Conservation (phyloP, 305 asterid genomes). For the Solanum hybrid region DNA sequence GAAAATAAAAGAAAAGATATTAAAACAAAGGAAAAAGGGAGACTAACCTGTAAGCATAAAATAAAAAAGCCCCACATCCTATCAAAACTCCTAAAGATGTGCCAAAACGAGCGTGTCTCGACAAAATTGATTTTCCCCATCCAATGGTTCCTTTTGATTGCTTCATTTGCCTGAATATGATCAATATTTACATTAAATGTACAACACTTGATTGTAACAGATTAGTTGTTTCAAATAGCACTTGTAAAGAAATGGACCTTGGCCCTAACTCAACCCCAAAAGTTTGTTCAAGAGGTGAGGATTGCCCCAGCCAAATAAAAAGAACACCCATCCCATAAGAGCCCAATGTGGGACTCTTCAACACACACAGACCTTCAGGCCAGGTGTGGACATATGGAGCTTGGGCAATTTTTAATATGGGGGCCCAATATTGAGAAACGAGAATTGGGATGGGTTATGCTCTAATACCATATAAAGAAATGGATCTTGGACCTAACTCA, state of each 20-base stretch:
- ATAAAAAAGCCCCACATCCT: constrained; percentile 98
- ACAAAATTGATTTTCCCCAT: constrained; percentile 86
- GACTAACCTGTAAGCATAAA: constrained; percentile 72
- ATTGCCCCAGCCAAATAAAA: not conserved
- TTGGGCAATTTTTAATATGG: too few species aligned
- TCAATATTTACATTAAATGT: constrained; percentile 10
- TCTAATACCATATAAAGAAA: not conserved
- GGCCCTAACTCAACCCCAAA: not conserved
- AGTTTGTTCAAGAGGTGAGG: not conserved
- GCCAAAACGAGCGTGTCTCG: constrained; percentile 90
- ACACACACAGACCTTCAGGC: not conserved
- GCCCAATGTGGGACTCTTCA: not conserved
- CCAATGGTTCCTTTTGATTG: constrained; percentile 55
- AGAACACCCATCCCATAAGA: not conserved
- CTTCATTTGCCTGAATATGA: constrained; percentile 41
- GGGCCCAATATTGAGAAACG: not conserved
- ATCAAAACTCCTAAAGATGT: constrained; percentile 80
- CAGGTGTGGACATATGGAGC: too few species aligned
- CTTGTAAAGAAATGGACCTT: not conserved
- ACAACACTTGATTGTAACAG: not conserved
- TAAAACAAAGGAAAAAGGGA: constrained; percentile 1
- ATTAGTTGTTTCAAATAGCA: not conserved
- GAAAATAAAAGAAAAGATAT: not conserved
- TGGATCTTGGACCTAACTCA: not conserved
- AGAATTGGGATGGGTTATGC: not conserved